Evolutionary conservation across 148 eudicot species (phyloP).

Genomic region (Rheum nobile): DNA sequence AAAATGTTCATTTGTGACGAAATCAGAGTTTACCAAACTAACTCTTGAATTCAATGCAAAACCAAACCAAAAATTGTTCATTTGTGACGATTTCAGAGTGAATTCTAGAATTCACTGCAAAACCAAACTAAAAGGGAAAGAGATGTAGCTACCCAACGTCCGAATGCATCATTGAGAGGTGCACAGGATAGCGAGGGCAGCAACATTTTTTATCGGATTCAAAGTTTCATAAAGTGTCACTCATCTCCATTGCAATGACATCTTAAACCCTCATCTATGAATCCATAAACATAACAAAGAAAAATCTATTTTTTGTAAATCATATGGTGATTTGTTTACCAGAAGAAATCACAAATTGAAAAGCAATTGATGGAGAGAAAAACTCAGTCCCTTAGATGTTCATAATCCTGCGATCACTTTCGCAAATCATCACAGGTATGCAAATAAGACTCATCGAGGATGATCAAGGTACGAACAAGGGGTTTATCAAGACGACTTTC

Average conservation of each 20-base stretch:
- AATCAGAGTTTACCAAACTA: too few relatives aligned
- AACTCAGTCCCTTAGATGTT: slow-evolving; percentile 79
- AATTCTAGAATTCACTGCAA: too few relatives aligned
- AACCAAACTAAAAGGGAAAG: too few relatives aligned
- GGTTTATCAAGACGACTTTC: too few relatives aligned
- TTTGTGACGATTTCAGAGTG: too few relatives aligned
- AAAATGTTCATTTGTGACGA: too few relatives aligned
- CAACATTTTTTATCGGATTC: slow-evolving; percentile 21
- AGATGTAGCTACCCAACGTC: slow-evolving; percentile 32
- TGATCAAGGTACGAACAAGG: too few relatives aligned
- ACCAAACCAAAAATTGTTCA: too few relatives aligned
- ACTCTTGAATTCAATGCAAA: too few relatives aligned
- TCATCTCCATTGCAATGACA: background rate
- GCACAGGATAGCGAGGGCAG: slow-evolving; percentile 65
- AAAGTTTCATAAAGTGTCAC: slow-evolving; percentile 1
- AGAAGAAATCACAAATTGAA: too few relatives aligned
- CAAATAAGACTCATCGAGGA: slow-evolving; percentile 47
- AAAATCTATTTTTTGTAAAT: background rate
- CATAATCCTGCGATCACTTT: slow-evolving; percentile 60
- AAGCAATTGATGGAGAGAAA: background rate
- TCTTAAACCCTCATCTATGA: background rate
- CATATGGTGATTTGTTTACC: too few relatives aligned
- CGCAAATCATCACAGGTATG: slow-evolving; percentile 89
- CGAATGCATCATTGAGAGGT: slow-evolving; percentile 21
- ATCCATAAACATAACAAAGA: background rate